Conservation (phyloP, 1,284 basidiomycete genomes). For the Mycena sp. region DNA sequence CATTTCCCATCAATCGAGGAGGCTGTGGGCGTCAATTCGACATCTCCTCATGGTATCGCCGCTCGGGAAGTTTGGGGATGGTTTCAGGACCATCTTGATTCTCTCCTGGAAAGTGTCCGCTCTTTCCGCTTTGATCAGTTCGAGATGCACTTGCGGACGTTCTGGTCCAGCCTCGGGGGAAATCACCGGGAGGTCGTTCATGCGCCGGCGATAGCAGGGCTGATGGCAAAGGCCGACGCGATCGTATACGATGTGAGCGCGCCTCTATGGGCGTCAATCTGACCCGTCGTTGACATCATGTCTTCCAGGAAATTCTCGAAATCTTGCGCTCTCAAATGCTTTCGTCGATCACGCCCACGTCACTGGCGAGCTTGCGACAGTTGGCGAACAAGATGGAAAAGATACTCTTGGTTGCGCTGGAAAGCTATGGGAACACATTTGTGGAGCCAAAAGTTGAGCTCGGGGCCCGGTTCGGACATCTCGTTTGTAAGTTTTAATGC, state of each 20-base stretch:
- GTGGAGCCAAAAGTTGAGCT: slow-evolving; percentile 90
- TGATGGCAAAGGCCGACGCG: slow-evolving; percentile 89
- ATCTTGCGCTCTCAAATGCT: slow-evolving; percentile 85
- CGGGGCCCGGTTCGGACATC: slow-evolving; percentile 87
- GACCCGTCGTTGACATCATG: slow-evolving; percentile 22
- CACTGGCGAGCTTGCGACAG: slow-evolving; percentile 77
- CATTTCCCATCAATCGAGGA: slow-evolving; percentile 88
- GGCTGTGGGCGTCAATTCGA: slow-evolving; percentile 77
- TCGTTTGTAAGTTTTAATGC: slow-evolving; percentile 74
- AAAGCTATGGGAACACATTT: slow-evolving; percentile 87
- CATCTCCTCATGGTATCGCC: slow-evolving; percentile 76
- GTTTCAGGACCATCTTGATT: slow-evolving; percentile 87
- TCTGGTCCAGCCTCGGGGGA: slow-evolving; percentile 80
- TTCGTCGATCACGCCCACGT: slow-evolving; percentile 73
- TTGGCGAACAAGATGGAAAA: slow-evolving; percentile 93
- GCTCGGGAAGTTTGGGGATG: slow-evolving; percentile 87
- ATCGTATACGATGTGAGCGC: slow-evolving; percentile 85
- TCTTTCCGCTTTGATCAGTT: slow-evolving; percentile 87
- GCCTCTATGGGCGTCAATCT: slow-evolving; percentile 7
- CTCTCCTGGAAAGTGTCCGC: slow-evolving; percentile 78
- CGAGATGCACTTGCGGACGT: slow-evolving; percentile 83
- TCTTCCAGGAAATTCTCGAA: slow-evolving; percentile 82
- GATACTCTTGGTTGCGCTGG: slow-evolving; percentile 81
- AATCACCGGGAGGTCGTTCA: slow-evolving; percentile 86
- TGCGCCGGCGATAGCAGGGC: slow-evolving; percentile 84